Conservation (phyloP, 1,284 basidiomycete genomes). For the Naganishia cerealis region DNA sequence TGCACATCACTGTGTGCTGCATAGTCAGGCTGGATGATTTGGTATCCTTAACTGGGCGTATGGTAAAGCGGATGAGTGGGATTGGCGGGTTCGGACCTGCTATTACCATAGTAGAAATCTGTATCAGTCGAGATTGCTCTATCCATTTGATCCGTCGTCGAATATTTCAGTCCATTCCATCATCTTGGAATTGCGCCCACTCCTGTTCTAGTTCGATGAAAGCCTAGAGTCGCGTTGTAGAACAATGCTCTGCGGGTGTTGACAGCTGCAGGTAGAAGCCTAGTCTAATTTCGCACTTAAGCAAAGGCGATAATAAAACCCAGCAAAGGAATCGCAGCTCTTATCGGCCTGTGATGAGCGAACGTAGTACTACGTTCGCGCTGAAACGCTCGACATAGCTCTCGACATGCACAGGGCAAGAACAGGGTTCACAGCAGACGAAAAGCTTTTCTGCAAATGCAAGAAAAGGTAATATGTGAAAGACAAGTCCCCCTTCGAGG, state of each 20-base stretch:
- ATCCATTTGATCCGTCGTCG: conserved; percentile 1
- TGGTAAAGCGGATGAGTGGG: background rate
- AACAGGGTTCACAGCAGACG: background rate
- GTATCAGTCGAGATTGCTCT: background rate
- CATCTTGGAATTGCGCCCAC: too few relatives aligned
- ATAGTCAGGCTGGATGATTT: conserved; percentile 7
- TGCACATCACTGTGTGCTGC: background rate
- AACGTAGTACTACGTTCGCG: too few relatives aligned
- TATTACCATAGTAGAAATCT: background rate
- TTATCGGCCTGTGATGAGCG: too few relatives aligned
- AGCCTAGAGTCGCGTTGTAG: too few relatives aligned
- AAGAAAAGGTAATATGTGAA: background rate
- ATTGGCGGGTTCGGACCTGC: background rate
- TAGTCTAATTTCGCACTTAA: too few relatives aligned
- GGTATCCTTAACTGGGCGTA: conserved; percentile 4
- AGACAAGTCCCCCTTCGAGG: background rate
- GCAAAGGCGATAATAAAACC: too few relatives aligned
- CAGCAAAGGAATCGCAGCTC: too few relatives aligned
- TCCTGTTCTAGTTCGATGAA: too few relatives aligned
- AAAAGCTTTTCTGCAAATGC: background rate
- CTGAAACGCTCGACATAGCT: too few relatives aligned
- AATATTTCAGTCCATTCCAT: background rate
- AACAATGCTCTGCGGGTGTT: too few relatives aligned
- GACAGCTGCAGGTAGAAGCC: too few relatives aligned
- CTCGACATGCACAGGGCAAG: too few relatives aligned